phyloP scores from a whole-genome alignment of 192 early-diverging fungal genomes.

The Gigaspora rosea region DNA sequence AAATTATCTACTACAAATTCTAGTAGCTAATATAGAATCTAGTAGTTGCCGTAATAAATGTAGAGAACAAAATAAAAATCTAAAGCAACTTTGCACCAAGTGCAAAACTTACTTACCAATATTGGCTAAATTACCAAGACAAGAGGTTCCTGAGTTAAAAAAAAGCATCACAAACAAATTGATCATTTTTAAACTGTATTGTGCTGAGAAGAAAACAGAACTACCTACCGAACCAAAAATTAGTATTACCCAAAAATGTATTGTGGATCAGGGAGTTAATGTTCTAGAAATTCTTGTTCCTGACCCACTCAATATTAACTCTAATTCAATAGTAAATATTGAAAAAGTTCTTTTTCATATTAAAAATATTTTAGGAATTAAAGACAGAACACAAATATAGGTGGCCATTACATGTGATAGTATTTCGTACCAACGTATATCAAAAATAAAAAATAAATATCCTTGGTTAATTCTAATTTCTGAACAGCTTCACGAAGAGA shows the following conservation, averaged over 20 bases:
- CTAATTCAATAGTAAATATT: slow-evolving; percentile 19
- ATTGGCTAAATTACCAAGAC: slow-evolving; percentile 20
- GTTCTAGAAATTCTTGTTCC: slow-evolving; percentile 9
- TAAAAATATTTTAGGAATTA: slow-evolving; percentile 11
- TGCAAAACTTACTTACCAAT: slow-evolving; percentile 3
- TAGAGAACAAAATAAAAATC: slow-evolving; percentile 20
- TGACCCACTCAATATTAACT: slow-evolving; percentile 14
- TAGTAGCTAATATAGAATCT: neutral
- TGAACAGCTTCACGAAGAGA: slow-evolving; percentile 23
- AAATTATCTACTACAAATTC: slow-evolving; percentile 21
- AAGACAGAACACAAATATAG: slow-evolving; percentile 15
- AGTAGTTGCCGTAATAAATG: slow-evolving; percentile 13
- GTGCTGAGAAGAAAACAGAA: neutral
- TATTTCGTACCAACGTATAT: too few species aligned
- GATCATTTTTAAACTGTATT: slow-evolving; percentile 14
- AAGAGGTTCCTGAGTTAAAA: too few species aligned
- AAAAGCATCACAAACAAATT: neutral
- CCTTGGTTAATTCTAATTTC: slow-evolving; percentile 10
- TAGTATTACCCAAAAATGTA: slow-evolving; percentile 8
- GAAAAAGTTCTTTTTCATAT: slow-evolving; percentile 27
- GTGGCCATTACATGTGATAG: too few species aligned
- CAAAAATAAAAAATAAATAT: too few species aligned
- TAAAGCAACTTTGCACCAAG: slow-evolving; percentile 15
- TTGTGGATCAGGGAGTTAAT: neutral
- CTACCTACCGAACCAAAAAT: neutral